A percentile compares a stretch with the other conserved stretches of the same genome.
These are phyloP conservation scores for Microstroma glucosiphilum DNA, from an alignment of 1,284 basidiomycete species.

Conservation along the genomic window DNA sequence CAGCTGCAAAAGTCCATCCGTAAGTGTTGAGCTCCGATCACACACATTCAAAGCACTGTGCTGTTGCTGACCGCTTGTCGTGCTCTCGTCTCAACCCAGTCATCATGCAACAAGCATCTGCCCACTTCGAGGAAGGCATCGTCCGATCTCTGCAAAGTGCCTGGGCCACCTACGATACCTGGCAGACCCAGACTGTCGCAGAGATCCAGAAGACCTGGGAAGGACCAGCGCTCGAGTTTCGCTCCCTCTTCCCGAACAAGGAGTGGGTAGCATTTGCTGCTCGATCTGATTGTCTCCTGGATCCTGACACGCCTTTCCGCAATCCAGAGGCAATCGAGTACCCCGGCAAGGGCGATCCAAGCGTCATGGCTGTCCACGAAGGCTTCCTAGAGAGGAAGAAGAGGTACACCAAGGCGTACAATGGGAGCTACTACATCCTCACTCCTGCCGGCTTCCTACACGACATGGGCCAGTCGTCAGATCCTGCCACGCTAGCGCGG, in stretches of 20 bases:
- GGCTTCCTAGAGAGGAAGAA: constrained; percentile 95
- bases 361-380: constrained; percentile 78
- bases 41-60: too few relatives aligned
- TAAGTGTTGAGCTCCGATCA: background rate
- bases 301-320: constrained; percentile 77
- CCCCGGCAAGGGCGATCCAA: constrained; percentile 87
- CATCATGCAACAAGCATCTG: constrained; percentile 94
- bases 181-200: constrained; percentile 73
- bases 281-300: constrained; percentile 86
- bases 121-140: constrained; percentile 94
- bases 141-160: constrained; percentile 91
- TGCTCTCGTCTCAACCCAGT: constrained; percentile 58
- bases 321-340: constrained; percentile 65
- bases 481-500: constrained; percentile 57
- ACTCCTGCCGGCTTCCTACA: constrained; percentile 94
- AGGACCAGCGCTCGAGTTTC: constrained; percentile 70
- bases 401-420: constrained; percentile 84
- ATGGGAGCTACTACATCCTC: constrained; percentile 73
- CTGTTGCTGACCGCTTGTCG: too few relatives aligned
- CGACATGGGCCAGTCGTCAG: constrained; percentile 75
- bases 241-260: constrained; percentile 75
- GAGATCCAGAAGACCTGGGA: constrained; percentile 76
- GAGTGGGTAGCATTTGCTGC: constrained; percentile 98
- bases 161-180: constrained; percentile 95
- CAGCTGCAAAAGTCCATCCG: constrained; percentile 85